Conservation (phyloP, 106 monocot genomes). For the Ottelia alismoides region DNA sequence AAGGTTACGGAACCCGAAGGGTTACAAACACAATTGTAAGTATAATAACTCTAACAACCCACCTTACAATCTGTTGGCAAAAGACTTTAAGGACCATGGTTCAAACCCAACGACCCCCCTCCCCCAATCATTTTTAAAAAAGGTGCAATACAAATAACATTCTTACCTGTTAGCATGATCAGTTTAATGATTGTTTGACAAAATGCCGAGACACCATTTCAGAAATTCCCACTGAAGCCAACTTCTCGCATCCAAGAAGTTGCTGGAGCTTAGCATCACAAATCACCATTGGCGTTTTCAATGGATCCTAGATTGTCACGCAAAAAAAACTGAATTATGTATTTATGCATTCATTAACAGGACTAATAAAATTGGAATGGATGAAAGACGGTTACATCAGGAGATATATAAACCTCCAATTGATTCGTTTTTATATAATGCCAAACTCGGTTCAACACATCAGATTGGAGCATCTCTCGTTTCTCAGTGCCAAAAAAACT, state of each 20-base stretch:
- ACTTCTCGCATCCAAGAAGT: conserved; percentile 34
- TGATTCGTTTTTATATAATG: conserved; percentile 69
- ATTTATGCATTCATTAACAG: neutral
- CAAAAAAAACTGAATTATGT: neutral
- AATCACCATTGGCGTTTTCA: conserved; percentile 21
- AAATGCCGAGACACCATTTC: conserved; percentile 31
- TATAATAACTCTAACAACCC: too few relatives aligned
- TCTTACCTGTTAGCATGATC: conserved; percentile 18
- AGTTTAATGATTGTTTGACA: conserved; percentile 20
- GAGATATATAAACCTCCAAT: conserved; percentile 41
- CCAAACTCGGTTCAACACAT: conserved; percentile 64
- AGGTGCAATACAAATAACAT: neutral
- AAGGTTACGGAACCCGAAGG: too few relatives aligned
- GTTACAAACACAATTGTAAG: too few relatives aligned
- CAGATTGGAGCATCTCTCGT: conserved; percentile 68
- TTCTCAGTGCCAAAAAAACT: conserved; percentile 69
- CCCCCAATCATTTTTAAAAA: too few relatives aligned
- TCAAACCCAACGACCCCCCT: too few relatives aligned
- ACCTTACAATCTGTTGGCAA: too few relatives aligned
- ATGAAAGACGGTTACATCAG: neutral
- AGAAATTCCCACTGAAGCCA: conserved; percentile 22
- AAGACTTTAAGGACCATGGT: too few relatives aligned
- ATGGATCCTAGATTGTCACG: conserved; percentile 20
- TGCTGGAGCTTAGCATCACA: conserved; percentile 29
- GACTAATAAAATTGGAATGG: neutral